Percentiles rank a stretch among this genome's conserved stretches.
phyloP scores from a whole-genome alignment of 139 green algal species.

The Eudorina sp. region DNA sequence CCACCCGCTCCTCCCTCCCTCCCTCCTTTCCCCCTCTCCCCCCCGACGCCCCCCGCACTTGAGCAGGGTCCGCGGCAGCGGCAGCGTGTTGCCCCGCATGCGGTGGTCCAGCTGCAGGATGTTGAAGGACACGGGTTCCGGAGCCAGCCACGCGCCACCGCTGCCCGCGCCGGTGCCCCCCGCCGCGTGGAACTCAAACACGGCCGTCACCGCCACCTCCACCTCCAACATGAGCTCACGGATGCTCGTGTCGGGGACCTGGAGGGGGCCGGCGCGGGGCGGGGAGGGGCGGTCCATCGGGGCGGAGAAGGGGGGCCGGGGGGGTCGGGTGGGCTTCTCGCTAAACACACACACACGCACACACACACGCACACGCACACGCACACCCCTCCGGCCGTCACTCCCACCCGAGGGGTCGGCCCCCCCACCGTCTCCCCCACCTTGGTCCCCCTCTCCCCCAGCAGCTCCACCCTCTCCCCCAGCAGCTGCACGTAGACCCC shows the following conservation, averaged over 20 bases:
- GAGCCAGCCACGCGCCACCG: slow-evolving; percentile 46
- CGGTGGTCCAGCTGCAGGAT: slow-evolving; percentile 63
- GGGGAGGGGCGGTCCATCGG: neutral
- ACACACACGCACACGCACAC: neutral
- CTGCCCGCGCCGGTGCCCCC: slow-evolving; percentile 17
- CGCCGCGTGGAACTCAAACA: slow-evolving; percentile 63
- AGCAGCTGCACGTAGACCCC: slow-evolving; percentile 73
- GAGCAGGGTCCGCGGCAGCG: slow-evolving; percentile 44
- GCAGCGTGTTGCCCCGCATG: slow-evolving; percentile 56
- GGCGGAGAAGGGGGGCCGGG: neutral
- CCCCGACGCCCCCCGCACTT: slow-evolving; percentile 36
- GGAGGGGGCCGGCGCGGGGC: neutral
- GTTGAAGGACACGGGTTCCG: slow-evolving; percentile 49
- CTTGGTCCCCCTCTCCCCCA: slow-evolving; percentile 84
- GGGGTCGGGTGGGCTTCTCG: neutral
- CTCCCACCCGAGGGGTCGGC: no score
- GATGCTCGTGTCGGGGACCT: slow-evolving; percentile 81
- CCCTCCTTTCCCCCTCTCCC: no score
- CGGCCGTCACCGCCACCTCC: slow-evolving; percentile 51
- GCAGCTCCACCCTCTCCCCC: slow-evolving; percentile 72
- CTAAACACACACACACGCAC: neutral
- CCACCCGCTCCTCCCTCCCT: no score
- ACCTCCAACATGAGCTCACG: slow-evolving; percentile 76
- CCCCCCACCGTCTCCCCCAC: slow-evolving; percentile 17
- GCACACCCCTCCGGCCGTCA: no score